phyloP scores from a whole-genome alignment of 495 filamentous ascomycete genomes.

The Penicillium lagena region DNA sequence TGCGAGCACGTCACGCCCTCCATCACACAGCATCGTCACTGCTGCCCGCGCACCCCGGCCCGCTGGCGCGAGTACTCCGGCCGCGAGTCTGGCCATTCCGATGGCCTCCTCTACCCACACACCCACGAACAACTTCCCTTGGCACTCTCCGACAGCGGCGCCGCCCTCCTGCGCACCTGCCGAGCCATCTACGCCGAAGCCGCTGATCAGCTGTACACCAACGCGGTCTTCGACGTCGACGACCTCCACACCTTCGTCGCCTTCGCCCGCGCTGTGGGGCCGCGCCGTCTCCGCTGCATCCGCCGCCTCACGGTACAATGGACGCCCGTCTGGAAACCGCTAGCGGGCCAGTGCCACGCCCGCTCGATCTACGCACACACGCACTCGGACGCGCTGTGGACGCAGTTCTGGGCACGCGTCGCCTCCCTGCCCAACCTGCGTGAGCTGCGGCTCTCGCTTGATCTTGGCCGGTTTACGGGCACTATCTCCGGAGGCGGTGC shows the following conservation, averaged over 20 bases:
- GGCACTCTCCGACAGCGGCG: constrained; percentile 15
- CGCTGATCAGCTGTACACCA: constrained; percentile 22
- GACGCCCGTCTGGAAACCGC: constrained; percentile 32
- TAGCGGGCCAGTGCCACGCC: constrained; percentile 24
- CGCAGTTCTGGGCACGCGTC: constrained; percentile 25
- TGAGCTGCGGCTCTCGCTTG: constrained; percentile 22
- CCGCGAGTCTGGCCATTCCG: constrained; percentile 9
- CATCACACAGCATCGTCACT: constrained; percentile 28
- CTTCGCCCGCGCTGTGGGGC: constrained; percentile 18
- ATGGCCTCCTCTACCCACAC: constrained; percentile 35
- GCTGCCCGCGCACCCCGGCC: constrained; percentile 30
- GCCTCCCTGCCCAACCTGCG: constrained; percentile 13
- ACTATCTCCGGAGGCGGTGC: constrained; percentile 5
- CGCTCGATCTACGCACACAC: constrained; percentile 35
- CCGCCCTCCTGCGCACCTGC: constrained; percentile 33
- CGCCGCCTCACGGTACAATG: constrained; percentile 26
- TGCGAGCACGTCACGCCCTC: constrained; percentile 17
- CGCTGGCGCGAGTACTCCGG: constrained; percentile 28
- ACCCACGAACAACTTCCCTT: constrained; percentile 24
- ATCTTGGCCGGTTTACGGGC: constrained; percentile 28
- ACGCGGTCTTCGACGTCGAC: constrained; percentile 30
- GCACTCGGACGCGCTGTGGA: constrained; percentile 34
- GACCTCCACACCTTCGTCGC: constrained; percentile 38
- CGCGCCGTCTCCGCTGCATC: constrained; percentile 11
- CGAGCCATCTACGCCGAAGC: constrained; percentile 37